These are phyloP conservation scores for Penicillium steckii DNA, from an alignment of 495 filamentous ascomycete species.

Conservation along the genomic window DNA sequence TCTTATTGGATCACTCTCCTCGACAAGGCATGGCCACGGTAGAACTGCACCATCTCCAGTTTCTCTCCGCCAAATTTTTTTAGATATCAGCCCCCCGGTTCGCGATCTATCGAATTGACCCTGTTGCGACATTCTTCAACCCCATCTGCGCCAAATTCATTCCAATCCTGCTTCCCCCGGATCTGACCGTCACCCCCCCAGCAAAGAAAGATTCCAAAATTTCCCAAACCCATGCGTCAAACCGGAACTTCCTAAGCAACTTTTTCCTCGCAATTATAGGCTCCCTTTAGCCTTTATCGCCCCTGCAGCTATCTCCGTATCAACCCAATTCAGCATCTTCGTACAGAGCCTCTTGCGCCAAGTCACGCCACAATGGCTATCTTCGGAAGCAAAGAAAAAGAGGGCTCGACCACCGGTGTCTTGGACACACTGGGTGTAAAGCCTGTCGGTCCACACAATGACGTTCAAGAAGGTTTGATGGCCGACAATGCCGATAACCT, in stretches of 20 bases:
- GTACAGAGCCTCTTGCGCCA: neutral
- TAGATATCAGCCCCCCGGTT: neutral
- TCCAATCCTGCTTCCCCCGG: neutral
- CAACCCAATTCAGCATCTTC: neutral
- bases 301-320: neutral
- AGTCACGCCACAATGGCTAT: slow-evolving; percentile 10
- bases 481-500: slow-evolving; percentile 27
- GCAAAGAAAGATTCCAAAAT: neutral
- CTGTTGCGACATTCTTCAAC: neutral
- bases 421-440: slow-evolving; percentile 14
- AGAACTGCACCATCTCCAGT: neutral
- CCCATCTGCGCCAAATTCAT: neutral
- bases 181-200: neutral
- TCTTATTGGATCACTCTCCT: neutral
- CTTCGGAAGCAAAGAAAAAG: slow-evolving; percentile 12
- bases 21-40: slow-evolving; percentile 1
- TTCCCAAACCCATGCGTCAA: neutral
- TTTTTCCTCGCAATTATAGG: neutral
- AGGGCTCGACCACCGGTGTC: slow-evolving; percentile 8
- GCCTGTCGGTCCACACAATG: slow-evolving; percentile 11
- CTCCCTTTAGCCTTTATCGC: neutral
- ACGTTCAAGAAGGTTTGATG: slow-evolving; percentile 27
- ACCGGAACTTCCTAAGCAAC: neutral
- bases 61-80: neutral
- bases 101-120: neutral